Evolutionary conservation across 148 eudicot genomes (phyloP).

Genomic region (Suaeda aralocaspica): DNA sequence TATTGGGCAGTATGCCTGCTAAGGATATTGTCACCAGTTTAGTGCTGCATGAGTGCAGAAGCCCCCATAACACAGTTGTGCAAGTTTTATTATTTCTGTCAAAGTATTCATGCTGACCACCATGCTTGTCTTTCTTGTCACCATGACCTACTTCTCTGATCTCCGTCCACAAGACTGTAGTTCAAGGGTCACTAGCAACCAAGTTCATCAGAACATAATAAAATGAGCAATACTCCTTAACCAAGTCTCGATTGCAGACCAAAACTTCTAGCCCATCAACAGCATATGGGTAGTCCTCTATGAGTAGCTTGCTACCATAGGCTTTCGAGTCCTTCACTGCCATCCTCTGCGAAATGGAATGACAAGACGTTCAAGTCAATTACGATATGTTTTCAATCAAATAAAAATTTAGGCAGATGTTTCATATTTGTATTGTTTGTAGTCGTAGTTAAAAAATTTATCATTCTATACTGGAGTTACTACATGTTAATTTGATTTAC

Average conservation of each 20-base stretch:
- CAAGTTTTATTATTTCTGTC: slow-evolving; percentile 44
- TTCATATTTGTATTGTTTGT: too few species aligned
- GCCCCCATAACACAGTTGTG: slow-evolving; percentile 69
- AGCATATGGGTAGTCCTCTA: slow-evolving; percentile 80
- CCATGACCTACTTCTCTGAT: slow-evolving; percentile 63
- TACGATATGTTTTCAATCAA: too few species aligned
- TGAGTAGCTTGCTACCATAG: slow-evolving; percentile 48
- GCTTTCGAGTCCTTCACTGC: slow-evolving; percentile 57
- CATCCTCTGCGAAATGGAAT: slow-evolving; percentile 71
- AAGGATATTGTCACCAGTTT: slow-evolving; percentile 76
- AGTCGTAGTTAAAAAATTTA: not conserved
- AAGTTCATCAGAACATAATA: slow-evolving; percentile 46
- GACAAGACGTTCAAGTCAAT: too few species aligned
- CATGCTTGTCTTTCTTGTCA: slow-evolving; percentile 63
- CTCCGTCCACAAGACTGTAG: slow-evolving; percentile 73
- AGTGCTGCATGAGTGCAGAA: slow-evolving; percentile 89
- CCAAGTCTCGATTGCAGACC: slow-evolving; percentile 74
- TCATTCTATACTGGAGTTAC: too few species aligned
- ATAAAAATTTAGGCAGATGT: not conserved
- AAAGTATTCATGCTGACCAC: slow-evolving; percentile 74
- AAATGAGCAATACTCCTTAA: slow-evolving; percentile 53
- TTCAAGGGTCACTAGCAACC: slow-evolving; percentile 45
- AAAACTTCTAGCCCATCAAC: slow-evolving; percentile 81
- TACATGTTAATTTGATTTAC: too few species aligned
- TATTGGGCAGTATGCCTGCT: slow-evolving; percentile 68